Conservation (phyloP, 768 basidiomycete species). For the Boletus eberwhitei region DNA sequence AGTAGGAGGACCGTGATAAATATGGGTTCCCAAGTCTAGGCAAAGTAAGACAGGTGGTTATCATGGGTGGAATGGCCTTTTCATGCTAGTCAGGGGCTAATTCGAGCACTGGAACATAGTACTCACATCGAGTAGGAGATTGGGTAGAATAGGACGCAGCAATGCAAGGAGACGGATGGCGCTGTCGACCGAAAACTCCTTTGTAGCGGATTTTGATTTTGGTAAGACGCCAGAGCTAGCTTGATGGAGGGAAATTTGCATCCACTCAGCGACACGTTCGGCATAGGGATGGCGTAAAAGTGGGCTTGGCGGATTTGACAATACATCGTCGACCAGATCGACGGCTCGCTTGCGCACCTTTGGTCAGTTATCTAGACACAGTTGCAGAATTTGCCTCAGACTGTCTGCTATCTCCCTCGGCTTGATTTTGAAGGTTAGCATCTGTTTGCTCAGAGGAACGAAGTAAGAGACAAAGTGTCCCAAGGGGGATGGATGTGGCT, state of each 20-base stretch:
- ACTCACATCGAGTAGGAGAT: slow-evolving; percentile 70
- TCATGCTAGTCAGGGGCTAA: slow-evolving; percentile 11
- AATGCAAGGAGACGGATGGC: slow-evolving; percentile 77
- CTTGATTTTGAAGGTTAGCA: slow-evolving; percentile 82
- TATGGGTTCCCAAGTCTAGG: slow-evolving; percentile 88
- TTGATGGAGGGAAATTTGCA: slow-evolving; percentile 61
- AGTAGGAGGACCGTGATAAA: slow-evolving; percentile 84
- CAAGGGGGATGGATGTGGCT: slow-evolving; percentile 78
- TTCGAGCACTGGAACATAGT: slow-evolving; percentile 2
- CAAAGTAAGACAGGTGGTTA: slow-evolving; percentile 68
- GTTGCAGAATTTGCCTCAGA: slow-evolving; percentile 89
- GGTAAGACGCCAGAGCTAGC: slow-evolving; percentile 58
- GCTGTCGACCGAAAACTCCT: slow-evolving; percentile 60
- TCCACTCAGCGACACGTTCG: slow-evolving; percentile 77
- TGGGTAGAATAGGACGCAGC: slow-evolving; percentile 56
- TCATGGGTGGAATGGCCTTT: slow-evolving; percentile 71
- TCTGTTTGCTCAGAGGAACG: slow-evolving; percentile 87
- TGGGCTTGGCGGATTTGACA: slow-evolving; percentile 75
- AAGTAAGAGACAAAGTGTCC: slow-evolving; percentile 87
- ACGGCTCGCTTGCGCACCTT: slow-evolving; percentile 92
- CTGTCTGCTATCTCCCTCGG: slow-evolving; percentile 65
- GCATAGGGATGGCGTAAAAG: slow-evolving; percentile 82
- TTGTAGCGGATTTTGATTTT: slow-evolving; percentile 53
- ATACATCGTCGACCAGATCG: slow-evolving; percentile 76
- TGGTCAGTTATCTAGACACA: slow-evolving; percentile 84